These are phyloP conservation scores for Trypanosoma cruzi DNA, from an alignment of 208 protist genomes.

Conservation along the genomic window DNA sequence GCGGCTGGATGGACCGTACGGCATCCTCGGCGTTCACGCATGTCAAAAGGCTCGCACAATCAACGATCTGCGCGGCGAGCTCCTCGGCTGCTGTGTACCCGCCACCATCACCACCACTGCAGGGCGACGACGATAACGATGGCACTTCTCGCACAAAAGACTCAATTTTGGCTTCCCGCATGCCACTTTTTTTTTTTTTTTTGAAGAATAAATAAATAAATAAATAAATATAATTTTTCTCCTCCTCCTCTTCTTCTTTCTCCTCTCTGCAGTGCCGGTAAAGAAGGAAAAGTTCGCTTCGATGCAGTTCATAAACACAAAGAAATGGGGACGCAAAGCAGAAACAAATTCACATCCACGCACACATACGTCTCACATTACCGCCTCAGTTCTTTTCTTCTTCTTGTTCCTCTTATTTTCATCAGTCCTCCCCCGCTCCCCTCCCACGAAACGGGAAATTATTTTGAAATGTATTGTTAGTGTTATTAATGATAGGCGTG, in stretches of 20 bases:
- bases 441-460: background rate
- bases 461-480: background rate
- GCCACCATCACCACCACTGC: background rate
- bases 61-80: constrained; percentile 42
- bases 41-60: constrained; percentile 45
- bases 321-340: background rate
- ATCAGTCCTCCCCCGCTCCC: background rate
- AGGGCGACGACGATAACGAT: background rate
- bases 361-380: too few species aligned
- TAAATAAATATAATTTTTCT: constrained; percentile 10
- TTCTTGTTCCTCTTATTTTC: background rate
- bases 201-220: too few species aligned
- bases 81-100: constrained; percentile 37
- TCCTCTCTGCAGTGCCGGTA: background rate
- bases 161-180: background rate
- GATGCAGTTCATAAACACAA: background rate
- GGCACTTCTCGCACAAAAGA: background rate
- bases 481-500: background rate
- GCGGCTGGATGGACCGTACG: constrained; percentile 11
- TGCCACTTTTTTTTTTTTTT: background rate
- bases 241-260: background rate
- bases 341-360: constrained; percentile 7
- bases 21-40: constrained; percentile 17
- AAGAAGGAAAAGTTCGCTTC: constrained; percentile 16
- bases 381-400: too few species aligned